phyloP scores from a whole-genome alignment of 495 filamentous ascomycete genomes.

The Margaritispora aquatica region DNA sequence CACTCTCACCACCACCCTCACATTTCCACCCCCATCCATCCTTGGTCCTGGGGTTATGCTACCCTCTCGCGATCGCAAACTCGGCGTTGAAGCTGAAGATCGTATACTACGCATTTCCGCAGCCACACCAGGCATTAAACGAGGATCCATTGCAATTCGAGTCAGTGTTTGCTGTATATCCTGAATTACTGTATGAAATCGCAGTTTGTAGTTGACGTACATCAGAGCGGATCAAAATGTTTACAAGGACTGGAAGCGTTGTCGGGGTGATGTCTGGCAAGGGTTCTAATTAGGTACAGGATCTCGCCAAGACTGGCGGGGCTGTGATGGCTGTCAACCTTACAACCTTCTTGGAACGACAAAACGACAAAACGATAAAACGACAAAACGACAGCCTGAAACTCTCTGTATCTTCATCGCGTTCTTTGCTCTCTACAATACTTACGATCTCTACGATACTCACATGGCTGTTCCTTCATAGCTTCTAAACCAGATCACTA shows the following conservation, averaged over 20 bases:
- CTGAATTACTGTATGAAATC: conserved; percentile 31
- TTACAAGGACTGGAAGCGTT: conserved; percentile 13
- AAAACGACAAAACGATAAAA: neutral
- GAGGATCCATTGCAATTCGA: conserved; percentile 38
- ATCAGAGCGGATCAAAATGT: conserved; percentile 19
- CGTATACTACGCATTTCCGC: conserved; percentile 34
- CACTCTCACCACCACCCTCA: conserved; percentile 89
- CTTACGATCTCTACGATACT: no score
- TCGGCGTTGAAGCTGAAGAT: conserved; percentile 61
- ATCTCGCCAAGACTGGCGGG: neutral
- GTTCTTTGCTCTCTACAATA: neutral
- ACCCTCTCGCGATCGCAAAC: conserved; percentile 66
- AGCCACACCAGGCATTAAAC: conserved; percentile 38
- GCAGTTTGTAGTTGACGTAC: conserved; percentile 31
- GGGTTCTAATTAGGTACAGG: neutral
- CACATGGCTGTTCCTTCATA: no score
- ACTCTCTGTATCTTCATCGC: no score
- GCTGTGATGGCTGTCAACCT: no score
- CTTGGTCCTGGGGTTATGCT: conserved; percentile 41
- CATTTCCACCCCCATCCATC: conserved; percentile 68
- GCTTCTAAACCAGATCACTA: no score
- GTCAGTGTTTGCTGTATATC: conserved; percentile 38
- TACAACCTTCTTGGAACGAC: neutral
- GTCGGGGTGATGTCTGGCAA: neutral
- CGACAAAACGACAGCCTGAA: neutral